Evolutionary conservation across 164 flowering plant genomes (phyloP).

Genomic region (Chimonanthus praecox): DNA sequence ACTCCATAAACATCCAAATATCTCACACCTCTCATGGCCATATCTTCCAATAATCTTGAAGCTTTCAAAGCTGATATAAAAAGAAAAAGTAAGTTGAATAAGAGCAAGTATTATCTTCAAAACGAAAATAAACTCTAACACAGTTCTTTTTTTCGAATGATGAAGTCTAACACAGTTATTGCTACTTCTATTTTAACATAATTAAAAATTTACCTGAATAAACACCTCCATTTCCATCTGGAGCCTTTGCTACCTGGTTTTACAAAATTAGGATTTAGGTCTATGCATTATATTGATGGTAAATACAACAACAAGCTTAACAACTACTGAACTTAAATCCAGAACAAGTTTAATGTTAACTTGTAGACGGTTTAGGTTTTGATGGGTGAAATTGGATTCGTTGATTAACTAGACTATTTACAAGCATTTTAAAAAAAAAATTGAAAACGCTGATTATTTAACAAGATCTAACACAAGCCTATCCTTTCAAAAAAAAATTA

Average conservation of each 20-base stretch:
- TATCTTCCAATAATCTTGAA: conserved; percentile 83
- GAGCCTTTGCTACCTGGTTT: conserved; percentile 89
- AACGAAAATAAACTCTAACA: neutral
- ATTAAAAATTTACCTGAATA: conserved; percentile 55
- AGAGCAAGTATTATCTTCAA: neutral
- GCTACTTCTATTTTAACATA: neutral
- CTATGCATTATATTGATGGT: conserved; percentile 1
- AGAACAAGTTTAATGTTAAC: neutral
- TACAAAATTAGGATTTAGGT: conserved; percentile 10
- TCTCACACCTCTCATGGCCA: conserved; percentile 79
- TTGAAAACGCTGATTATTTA: too few relatives aligned
- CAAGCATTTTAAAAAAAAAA: too few relatives aligned
- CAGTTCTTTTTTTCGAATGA: too few relatives aligned
- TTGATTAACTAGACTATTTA: too few relatives aligned
- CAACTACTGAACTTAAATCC: neutral
- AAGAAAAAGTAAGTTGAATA: neutral
- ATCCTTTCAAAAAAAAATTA: too few relatives aligned
- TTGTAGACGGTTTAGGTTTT: too few relatives aligned
- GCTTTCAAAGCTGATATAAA: conserved; percentile 61
- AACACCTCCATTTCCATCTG: conserved; percentile 99
- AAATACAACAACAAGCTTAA: conserved; percentile 1
- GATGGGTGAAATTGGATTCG: too few relatives aligned
- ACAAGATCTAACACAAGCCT: too few relatives aligned
- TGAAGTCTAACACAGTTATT: neutral
- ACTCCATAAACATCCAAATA: conserved; percentile 95